Evolutionary conservation across 352 stramenopile genomes (phyloP).

Genomic region (Globisporangium mamillatum): DNA sequence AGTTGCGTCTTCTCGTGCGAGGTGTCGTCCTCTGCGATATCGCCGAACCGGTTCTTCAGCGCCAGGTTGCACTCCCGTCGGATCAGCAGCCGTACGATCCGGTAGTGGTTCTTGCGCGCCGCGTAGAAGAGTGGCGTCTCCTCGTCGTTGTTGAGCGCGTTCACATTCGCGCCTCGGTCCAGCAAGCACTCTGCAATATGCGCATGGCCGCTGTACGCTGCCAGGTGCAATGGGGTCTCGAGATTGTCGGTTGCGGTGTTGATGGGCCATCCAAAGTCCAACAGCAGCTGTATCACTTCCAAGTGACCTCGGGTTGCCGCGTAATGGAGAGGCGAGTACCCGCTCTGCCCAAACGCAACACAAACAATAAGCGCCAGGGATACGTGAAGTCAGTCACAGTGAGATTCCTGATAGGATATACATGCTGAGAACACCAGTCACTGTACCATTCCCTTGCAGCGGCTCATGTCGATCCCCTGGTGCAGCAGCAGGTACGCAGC

Average conservation of each 20-base stretch:
- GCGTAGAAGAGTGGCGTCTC: conserved; percentile 80
- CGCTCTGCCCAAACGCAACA: conserved; percentile 30
- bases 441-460: conserved; percentile 63
- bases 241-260: conserved; percentile 41
- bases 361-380: background rate
- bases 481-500: conserved; percentile 69
- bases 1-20: conserved; percentile 43
- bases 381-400: background rate
- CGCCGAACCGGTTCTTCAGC: conserved; percentile 57
- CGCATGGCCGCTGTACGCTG: conserved; percentile 55
- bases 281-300: conserved; percentile 56
- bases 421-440: background rate
- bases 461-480: conserved; percentile 48
- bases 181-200: conserved; percentile 58
- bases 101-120: conserved; percentile 59
- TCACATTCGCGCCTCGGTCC: conserved; percentile 53
- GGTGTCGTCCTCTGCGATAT: conserved; percentile 67
- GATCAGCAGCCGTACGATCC: conserved; percentile 59
- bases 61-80: conserved; percentile 56
- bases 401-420: background rate
- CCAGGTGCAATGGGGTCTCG: conserved; percentile 72
- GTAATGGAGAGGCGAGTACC: conserved; percentile 69
- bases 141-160: conserved; percentile 43
- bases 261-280: conserved; percentile 62
- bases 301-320: conserved; percentile 63